These are phyloP conservation scores for Allomyces arbusculus DNA, from an alignment of 192 early-diverging fungal genomes.

Conservation along the genomic window DNA sequence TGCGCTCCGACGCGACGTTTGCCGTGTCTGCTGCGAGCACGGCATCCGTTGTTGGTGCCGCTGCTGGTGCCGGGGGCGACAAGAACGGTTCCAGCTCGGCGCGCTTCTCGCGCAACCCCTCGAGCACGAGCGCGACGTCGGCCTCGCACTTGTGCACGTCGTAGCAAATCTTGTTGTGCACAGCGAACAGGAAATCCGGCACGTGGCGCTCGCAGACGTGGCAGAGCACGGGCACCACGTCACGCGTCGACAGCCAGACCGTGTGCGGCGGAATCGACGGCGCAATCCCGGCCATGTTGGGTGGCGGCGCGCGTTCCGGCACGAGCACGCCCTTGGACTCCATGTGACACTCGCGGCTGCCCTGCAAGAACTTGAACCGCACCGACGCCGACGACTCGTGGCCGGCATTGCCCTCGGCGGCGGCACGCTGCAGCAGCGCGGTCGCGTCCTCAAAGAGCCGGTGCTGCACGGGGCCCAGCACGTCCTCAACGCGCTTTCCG, in stretches of 20 bases:
- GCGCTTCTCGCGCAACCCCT: conserved; percentile 22
- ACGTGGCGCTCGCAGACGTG: conserved; percentile 56
- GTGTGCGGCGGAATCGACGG: conserved; percentile 1
- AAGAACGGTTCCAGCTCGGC: conserved; percentile 4
- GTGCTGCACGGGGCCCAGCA: background rate
- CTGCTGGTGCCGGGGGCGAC: background rate
- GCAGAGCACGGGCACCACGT: conserved; percentile 36
- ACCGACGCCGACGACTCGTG: conserved; percentile 1
- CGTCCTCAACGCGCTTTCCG: background rate
- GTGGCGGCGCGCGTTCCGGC: conserved; percentile 1
- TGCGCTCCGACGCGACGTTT: conserved; percentile 1
- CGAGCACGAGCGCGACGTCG: conserved; percentile 53
- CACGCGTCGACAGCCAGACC: conserved; percentile 4
- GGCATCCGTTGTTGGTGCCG: background rate
- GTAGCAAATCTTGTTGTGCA: conserved; percentile 43
- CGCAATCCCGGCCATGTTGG: background rate
- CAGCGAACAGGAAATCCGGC: conserved; percentile 48
- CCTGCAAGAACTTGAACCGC: conserved; percentile 8
- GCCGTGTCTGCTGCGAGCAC: conserved; percentile 1
- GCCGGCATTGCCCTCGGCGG: background rate
- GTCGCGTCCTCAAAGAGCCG: background rate
- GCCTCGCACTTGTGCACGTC: conserved; percentile 58
- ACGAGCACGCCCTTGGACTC: conserved; percentile 4
- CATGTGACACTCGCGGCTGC: conserved; percentile 8
- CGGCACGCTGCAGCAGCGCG: background rate